Percentiles rank a stretch among this genome's conserved stretches.
These are phyloP conservation scores for Kalmusia sp. DNA, from an alignment of 2,329 filamentous ascomycete genomes.

Conservation along the genomic window DNA sequence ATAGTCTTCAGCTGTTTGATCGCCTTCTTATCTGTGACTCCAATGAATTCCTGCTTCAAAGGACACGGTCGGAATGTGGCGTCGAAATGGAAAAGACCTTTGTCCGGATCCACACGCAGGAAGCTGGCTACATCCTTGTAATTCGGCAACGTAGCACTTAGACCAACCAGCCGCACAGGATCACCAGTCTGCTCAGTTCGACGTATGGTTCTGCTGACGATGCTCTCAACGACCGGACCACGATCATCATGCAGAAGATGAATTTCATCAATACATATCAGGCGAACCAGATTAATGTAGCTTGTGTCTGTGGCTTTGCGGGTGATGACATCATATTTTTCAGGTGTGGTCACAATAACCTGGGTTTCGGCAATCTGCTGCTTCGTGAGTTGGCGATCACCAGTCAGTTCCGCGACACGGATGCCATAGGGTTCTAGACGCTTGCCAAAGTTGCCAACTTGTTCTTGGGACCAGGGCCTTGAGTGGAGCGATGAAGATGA, in stretches of 20 bases:
- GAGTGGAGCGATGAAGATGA: slow-evolving; percentile 94
- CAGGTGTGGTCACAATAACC: slow-evolving; percentile 96
- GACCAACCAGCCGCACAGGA: slow-evolving; percentile 86
- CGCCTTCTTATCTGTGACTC: slow-evolving; percentile 95
- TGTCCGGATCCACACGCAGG: slow-evolving; percentile 83
- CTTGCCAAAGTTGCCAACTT: slow-evolving; percentile 96
- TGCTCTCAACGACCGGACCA: slow-evolving; percentile 95
- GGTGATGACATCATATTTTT: slow-evolving; percentile 99
- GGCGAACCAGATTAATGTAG: slow-evolving; percentile 94
- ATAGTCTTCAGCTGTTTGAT: slow-evolving; percentile 99
- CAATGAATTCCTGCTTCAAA: slow-evolving; percentile 94
- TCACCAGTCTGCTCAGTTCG: slow-evolving; percentile 94
- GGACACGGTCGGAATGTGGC: slow-evolving; percentile 93
- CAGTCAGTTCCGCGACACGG: slow-evolving; percentile 91
- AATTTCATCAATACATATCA: slow-evolving; percentile 98
- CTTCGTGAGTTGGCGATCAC: slow-evolving; percentile 97
- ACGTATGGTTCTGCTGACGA: slow-evolving; percentile 91
- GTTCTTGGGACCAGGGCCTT: slow-evolving; percentile 97
- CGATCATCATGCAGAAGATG: slow-evolving; percentile 97
- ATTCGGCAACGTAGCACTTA: slow-evolving; percentile 95
- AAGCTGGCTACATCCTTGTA: slow-evolving; percentile 97
- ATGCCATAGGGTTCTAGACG: slow-evolving; percentile 90
- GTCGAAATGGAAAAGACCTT: slow-evolving; percentile 95
- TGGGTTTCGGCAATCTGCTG: slow-evolving; percentile 98
- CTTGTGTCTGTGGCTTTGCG: slow-evolving; percentile 96